Percentiles rank a stretch among this genome's conserved stretches.
phyloP scores from a whole-genome alignment of 345 rosid species.

The Eucalyptus regnans region DNA sequence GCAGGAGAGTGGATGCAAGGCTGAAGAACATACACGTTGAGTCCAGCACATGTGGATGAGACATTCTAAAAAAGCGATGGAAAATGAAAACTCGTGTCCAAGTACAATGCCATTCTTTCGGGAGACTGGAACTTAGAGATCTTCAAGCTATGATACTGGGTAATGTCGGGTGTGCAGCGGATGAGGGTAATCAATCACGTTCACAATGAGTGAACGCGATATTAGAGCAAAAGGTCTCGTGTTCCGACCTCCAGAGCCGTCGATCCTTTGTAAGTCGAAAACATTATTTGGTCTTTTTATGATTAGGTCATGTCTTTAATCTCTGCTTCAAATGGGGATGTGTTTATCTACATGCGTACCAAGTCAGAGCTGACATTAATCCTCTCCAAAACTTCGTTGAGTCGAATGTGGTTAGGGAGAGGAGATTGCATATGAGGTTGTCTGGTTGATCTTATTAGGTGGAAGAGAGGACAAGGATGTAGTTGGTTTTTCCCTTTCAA shows the following conservation, averaged over 20 bases:
- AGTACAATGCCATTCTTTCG: neutral
- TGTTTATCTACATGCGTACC: neutral
- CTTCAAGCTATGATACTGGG: neutral
- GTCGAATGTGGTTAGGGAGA: neutral
- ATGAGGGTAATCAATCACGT: neutral
- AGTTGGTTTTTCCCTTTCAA: neutral
- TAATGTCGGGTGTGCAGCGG: neutral
- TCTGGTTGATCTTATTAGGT: neutral
- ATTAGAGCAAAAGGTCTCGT: neutral
- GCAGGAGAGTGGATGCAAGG: neutral
- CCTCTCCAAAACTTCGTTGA: neutral
- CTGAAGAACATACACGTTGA: neutral
- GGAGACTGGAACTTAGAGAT: neutral
- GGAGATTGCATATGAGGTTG: neutral
- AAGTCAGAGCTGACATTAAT: neutral
- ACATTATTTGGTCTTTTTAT: neutral
- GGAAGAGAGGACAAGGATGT: neutral
- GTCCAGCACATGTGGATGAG: neutral
- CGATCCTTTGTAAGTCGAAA: neutral
- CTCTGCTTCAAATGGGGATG: neutral
- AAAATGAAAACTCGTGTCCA: neutral
- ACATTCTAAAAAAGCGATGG: neutral
- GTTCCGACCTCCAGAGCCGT: neutral
- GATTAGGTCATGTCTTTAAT: neutral
- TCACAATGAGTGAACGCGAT: neutral